Evolutionary conservation across 139 green algal species (phyloP).

Genomic region (Monoraphidium neglectum): DNA sequence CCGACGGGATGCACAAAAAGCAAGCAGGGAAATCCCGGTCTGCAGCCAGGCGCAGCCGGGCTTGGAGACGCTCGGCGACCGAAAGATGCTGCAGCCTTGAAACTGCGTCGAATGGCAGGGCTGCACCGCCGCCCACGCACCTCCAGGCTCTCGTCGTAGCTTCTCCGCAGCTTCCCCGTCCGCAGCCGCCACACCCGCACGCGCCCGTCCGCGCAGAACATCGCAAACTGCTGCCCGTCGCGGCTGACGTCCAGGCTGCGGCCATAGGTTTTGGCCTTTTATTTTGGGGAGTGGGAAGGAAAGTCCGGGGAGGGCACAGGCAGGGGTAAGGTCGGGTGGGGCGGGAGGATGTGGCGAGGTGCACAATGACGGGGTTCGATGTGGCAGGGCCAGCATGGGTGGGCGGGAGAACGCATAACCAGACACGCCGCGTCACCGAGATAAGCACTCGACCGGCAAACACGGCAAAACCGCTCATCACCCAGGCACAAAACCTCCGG

Average conservation of each 20-base stretch:
- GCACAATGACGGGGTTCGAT: too few species aligned
- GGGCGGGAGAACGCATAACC: not conserved
- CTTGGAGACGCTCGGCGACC: too few species aligned
- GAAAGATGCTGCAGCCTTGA: too few species aligned
- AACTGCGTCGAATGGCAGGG: not conserved
- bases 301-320: not conserved
- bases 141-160: conserved; percentile 90
- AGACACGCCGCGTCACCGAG: not conserved
- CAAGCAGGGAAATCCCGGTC: too few species aligned
- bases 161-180: conserved; percentile 83
- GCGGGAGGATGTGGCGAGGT: too few species aligned
- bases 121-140: conserved; percentile 8
- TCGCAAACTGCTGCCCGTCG: conserved; percentile 84
- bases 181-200: conserved; percentile 89
- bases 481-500: not conserved
- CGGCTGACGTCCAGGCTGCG: conserved; percentile 55
- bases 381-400: too few species aligned
- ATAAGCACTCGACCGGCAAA: not conserved
- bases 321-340: not conserved
- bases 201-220: conserved; percentile 73
- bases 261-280: too few species aligned
- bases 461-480: not conserved
- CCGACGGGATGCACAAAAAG: too few species aligned
- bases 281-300: not conserved
- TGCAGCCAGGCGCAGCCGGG: too few species aligned